Evolutionary conservation across 129 eudicot species (phyloP).

Genomic region (Scalesia atractyloides): DNA sequence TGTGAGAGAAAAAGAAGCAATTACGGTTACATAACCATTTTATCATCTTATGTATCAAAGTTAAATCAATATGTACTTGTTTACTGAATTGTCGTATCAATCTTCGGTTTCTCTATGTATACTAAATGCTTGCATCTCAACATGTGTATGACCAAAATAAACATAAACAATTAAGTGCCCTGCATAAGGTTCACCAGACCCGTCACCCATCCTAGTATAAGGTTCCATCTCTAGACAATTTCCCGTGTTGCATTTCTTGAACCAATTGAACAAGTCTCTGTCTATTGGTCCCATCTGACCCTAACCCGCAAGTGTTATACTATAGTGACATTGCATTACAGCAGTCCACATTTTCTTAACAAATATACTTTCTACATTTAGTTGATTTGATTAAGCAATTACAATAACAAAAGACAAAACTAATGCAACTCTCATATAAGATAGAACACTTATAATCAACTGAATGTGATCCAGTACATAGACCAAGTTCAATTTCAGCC

Average conservation of each 20-base stretch:
- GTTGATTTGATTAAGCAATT: no score
- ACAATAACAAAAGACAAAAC: no score
- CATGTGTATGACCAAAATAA: no score
- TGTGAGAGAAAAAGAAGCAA: no score
- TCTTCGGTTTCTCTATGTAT: no score
- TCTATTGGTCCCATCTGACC: constrained; percentile 94
- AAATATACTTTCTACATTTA: not conserved
- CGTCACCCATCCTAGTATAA: constrained; percentile 93
- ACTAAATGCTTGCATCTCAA: no score
- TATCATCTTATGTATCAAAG: no score
- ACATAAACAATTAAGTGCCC: no score
- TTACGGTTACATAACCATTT: no score
- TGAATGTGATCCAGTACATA: constrained; percentile 80
- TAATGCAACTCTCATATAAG: constrained; percentile 28
- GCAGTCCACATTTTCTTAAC: not conserved
- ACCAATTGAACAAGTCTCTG: no score
- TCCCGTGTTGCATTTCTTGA: constrained; percentile 86
- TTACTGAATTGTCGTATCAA: no score
- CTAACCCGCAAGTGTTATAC: constrained; percentile 95
- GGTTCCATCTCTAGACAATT: constrained; percentile 64
- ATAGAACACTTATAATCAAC: constrained; percentile 43
- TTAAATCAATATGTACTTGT: no score
- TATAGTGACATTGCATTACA: constrained; percentile 77
- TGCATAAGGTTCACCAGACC: constrained; percentile 58
- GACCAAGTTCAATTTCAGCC: constrained; percentile 90